phyloP scores from a whole-genome alignment of 495 filamentous ascomycete species.

The Massariosphaeria phaeospora region DNA sequence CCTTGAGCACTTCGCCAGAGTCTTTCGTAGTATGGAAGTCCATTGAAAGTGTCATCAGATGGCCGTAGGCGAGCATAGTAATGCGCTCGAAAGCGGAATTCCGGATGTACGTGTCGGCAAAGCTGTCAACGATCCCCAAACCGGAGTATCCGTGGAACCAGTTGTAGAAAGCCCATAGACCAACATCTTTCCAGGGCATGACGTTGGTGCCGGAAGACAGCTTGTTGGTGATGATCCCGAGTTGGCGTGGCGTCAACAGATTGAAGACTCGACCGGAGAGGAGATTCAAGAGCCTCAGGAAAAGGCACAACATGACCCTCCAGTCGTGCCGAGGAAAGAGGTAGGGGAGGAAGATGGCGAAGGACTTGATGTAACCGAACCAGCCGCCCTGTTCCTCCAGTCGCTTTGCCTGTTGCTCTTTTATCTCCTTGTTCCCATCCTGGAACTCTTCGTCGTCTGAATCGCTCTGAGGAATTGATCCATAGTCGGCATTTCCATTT shows the following conservation, averaged over 20 bases:
- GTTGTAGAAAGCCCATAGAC: slow-evolving; percentile 35
- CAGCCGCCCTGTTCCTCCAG: slow-evolving; percentile 38
- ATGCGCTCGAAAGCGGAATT: slow-evolving; percentile 54
- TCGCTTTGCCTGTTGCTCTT: slow-evolving; percentile 35
- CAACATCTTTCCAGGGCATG: slow-evolving; percentile 37
- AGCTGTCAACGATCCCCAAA: slow-evolving; percentile 18
- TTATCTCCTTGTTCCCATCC: slow-evolving; percentile 31
- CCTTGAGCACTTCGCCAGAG: slow-evolving; percentile 63
- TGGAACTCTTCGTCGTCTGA: not conserved
- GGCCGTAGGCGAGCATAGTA: slow-evolving; percentile 62
- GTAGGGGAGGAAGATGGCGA: slow-evolving; percentile 39
- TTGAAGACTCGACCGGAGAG: slow-evolving; percentile 35
- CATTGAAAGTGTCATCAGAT: slow-evolving; percentile 71
- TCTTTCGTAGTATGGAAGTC: slow-evolving; percentile 76
- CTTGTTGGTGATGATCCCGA: slow-evolving; percentile 40
- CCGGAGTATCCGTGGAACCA: slow-evolving; percentile 25
- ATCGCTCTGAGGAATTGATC: slow-evolving; percentile 12
- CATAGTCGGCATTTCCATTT: not conserved
- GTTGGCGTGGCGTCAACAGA: slow-evolving; percentile 36
- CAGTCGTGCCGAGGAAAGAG: slow-evolving; percentile 36
- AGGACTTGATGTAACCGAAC: slow-evolving; percentile 38
- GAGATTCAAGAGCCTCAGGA: slow-evolving; percentile 23
- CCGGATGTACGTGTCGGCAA: slow-evolving; percentile 45
- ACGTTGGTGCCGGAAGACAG: slow-evolving; percentile 8
- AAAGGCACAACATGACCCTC: slow-evolving; percentile 32